Percentiles rank a stretch among this genome's conserved stretches.
phyloP scores from a whole-genome alignment of 208 protist species.

The Endotrypanum monterogeii region DNA sequence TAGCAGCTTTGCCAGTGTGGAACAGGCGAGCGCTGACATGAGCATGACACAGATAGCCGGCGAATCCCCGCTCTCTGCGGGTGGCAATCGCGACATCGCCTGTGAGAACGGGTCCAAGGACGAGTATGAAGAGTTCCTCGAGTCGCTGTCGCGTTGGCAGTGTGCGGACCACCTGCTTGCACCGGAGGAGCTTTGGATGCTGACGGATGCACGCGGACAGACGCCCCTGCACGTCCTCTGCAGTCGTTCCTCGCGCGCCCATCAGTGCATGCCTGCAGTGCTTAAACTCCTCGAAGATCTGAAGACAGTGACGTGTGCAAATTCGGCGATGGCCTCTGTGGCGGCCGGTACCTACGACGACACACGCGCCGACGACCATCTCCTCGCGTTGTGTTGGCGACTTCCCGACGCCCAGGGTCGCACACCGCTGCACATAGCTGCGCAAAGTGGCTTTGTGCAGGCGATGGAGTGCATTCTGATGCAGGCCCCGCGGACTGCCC shows the following conservation, averaged over 20 bases:
- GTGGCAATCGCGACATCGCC: neutral
- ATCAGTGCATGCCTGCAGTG: slow-evolving; percentile 39
- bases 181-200: slow-evolving; percentile 34
- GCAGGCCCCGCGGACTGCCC: slow-evolving; percentile 21
- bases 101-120: neutral
- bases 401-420: slow-evolving; percentile 49
- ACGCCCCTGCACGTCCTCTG: slow-evolving; percentile 73
- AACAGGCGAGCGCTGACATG: neutral
- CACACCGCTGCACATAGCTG: slow-evolving; percentile 64
- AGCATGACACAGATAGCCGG: neutral
- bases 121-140: slow-evolving; percentile 10
- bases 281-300: slow-evolving; percentile 35
- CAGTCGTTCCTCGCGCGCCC: slow-evolving; percentile 26
- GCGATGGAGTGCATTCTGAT: slow-evolving; percentile 43
- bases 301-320: slow-evolving; percentile 13
- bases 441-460: slow-evolving; percentile 41
- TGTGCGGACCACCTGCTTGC: slow-evolving; percentile 14
- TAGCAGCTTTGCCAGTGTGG: slow-evolving; percentile 23
- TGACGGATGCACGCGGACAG: slow-evolving; percentile 43
- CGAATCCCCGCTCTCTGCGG: neutral
- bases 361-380: neutral
- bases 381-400: slow-evolving; percentile 26
- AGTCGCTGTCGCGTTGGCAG: slow-evolving; percentile 25
- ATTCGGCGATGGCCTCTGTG: neutral
- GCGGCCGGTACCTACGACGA: neutral